Conservation (phyloP, 75 land plant genomes). For the Adiantum capillusveneris region DNA sequence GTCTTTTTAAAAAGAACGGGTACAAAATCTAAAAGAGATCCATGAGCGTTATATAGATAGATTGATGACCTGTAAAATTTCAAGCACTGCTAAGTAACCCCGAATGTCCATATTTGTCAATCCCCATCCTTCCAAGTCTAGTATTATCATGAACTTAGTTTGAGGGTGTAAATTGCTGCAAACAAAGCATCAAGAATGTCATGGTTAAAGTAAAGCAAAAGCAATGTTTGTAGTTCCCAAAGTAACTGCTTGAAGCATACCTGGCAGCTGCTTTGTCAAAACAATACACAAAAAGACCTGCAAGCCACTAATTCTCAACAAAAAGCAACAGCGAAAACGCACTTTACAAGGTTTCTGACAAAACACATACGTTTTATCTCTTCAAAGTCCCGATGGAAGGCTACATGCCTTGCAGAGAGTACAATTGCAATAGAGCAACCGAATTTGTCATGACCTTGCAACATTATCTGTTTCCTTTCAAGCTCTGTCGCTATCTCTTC, state of each 20-base stretch:
- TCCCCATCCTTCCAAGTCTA: slow-evolving; percentile 7
- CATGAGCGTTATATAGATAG: too few species aligned
- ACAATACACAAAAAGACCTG: not conserved
- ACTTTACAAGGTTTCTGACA: not conserved
- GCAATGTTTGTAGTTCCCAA: not conserved
- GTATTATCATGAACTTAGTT: slow-evolving; percentile 6
- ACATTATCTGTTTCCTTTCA: too few species aligned
- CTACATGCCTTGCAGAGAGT: too few species aligned
- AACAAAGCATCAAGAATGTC: not conserved
- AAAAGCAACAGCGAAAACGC: not conserved
- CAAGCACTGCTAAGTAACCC: slow-evolving; percentile 10
- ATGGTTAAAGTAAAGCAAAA: not conserved
- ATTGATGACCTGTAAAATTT: slow-evolving; percentile 5
- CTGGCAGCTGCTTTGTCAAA: not conserved
- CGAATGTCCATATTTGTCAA: slow-evolving; percentile 5
- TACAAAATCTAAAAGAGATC: too few species aligned
- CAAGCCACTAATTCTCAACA: not conserved
- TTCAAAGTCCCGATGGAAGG: too few species aligned
- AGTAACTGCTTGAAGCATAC: not conserved
- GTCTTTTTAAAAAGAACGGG: too few species aligned
- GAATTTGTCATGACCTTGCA: too few species aligned
- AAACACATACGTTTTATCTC: not conserved
- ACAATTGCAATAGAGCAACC: too few species aligned
- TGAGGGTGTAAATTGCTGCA: not conserved
- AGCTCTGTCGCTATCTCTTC: too few species aligned